Evolutionary conservation across 371 early-diverging fungal genomes (phyloP).

Genomic region (Mortierella sp.): DNA sequence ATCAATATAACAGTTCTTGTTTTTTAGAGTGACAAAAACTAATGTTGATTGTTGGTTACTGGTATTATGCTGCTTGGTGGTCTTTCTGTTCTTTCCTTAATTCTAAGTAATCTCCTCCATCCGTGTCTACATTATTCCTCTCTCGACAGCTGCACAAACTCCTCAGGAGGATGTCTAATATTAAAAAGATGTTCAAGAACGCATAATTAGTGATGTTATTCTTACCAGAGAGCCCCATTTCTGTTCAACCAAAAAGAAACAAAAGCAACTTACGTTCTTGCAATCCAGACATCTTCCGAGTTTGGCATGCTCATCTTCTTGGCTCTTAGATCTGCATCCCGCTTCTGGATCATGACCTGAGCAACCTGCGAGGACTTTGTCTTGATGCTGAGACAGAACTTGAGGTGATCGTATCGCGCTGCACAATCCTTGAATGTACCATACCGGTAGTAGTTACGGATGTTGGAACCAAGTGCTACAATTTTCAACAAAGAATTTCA

Average conservation of each 20-base stretch:
- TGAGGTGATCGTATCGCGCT: slow-evolving; percentile 38
- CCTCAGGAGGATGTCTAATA: slow-evolving; percentile 38
- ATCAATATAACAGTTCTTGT: too few species aligned
- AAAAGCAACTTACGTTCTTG: slow-evolving; percentile 35
- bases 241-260: too few species aligned
- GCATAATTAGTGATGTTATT: background rate
- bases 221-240: too few species aligned
- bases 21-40: too few species aligned
- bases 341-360: slow-evolving; percentile 51
- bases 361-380: slow-evolving; percentile 38
- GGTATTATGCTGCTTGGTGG: background rate
- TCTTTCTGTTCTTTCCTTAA: background rate
- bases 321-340: slow-evolving; percentile 36
- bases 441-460: slow-evolving; percentile 50
- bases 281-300: slow-evolving; percentile 50
- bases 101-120: slow-evolving; percentile 3
- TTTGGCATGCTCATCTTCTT: slow-evolving; percentile 30
- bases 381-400: slow-evolving; percentile 49
- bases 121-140: background rate
- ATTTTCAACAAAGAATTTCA: background rate
- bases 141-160: slow-evolving; percentile 24
- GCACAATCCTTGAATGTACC: slow-evolving; percentile 41
- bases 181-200: background rate
- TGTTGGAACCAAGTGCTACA: slow-evolving; percentile 42
- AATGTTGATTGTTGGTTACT: slow-evolving; percentile 4